Evolutionary conservation across 768 basidiomycete genomes (phyloP).

Genomic region (Ramaria rubella): DNA sequence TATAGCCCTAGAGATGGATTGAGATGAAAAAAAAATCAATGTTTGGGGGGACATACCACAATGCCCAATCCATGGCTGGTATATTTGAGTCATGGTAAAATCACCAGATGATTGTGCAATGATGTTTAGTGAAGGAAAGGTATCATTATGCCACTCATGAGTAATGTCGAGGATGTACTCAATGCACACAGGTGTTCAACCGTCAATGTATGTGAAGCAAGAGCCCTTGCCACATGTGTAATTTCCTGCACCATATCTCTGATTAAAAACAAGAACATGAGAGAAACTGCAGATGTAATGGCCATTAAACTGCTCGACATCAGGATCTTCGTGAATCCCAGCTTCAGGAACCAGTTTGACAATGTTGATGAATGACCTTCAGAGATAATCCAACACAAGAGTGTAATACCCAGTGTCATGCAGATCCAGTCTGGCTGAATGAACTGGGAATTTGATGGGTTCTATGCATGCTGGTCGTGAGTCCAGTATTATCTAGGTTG

Average conservation of each 20-base stretch:
- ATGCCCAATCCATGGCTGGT: neutral
- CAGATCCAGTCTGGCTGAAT: neutral
- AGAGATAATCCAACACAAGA: neutral
- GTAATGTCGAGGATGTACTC: slow-evolving; percentile 9
- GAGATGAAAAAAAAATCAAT: neutral
- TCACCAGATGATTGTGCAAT: slow-evolving; percentile 9
- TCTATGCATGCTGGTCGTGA: neutral
- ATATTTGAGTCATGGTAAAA: neutral
- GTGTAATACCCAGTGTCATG: neutral
- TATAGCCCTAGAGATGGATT: neutral
- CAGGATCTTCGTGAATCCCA: neutral
- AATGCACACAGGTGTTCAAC: slow-evolving; percentile 14
- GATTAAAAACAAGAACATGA: neutral
- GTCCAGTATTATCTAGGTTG: neutral
- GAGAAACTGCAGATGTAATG: neutral
- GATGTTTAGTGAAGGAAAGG: neutral
- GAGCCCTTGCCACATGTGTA: slow-evolving; percentile 9
- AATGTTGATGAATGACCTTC: neutral
- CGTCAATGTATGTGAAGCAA: slow-evolving; percentile 14
- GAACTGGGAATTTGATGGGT: neutral
- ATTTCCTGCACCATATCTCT: slow-evolving; percentile 10
- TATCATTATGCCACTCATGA: neutral
- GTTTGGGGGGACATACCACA: neutral
- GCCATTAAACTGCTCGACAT: neutral
- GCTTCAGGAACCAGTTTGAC: neutral